These are phyloP conservation scores for Nakazawaea laoshanensis DNA, from an alignment of 805 yeast species.

Conservation along the genomic window DNA sequence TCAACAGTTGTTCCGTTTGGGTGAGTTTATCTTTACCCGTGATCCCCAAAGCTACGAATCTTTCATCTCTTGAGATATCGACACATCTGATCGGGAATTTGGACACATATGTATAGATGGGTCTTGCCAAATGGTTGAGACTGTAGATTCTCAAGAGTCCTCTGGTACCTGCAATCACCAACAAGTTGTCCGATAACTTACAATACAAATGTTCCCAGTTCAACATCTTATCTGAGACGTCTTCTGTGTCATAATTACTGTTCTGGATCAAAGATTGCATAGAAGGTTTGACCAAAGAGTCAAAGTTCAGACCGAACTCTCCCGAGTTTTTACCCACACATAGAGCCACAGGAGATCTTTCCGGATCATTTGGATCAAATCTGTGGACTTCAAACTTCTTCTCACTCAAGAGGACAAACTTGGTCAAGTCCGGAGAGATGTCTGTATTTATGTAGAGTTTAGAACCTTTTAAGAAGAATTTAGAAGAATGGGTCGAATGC, in stretches of 20 bases:
- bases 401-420: constrained; percentile 58
- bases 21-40: constrained; percentile 68
- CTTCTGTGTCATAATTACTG: constrained; percentile 22
- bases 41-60: constrained; percentile 69
- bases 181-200: constrained; percentile 44
- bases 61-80: constrained; percentile 58
- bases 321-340: constrained; percentile 68
- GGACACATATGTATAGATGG: constrained; percentile 60
- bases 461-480: constrained; percentile 36
- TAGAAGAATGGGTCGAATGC: constrained; percentile 40
- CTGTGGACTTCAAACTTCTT: constrained; percentile 67
- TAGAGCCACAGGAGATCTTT: constrained; percentile 42
- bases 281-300: constrained; percentile 23
- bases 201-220: constrained; percentile 59
- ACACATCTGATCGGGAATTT: constrained; percentile 75
- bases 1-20: constrained; percentile 68
- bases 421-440: constrained; percentile 54
- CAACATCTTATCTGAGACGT: constrained; percentile 24
- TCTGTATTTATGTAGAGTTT: constrained; percentile 47
- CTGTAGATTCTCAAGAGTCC: constrained; percentile 67
- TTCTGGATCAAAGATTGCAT: constrained; percentile 16
- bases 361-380: constrained; percentile 34
- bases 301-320: constrained; percentile 50
- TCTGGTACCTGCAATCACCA: constrained; percentile 64
- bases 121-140: constrained; percentile 44